A percentile compares a stretch with the other conserved stretches of the same genome.
These are phyloP conservation scores for Kuraishia molischiana DNA, from an alignment of 805 yeast species.

Conservation along the genomic window DNA sequence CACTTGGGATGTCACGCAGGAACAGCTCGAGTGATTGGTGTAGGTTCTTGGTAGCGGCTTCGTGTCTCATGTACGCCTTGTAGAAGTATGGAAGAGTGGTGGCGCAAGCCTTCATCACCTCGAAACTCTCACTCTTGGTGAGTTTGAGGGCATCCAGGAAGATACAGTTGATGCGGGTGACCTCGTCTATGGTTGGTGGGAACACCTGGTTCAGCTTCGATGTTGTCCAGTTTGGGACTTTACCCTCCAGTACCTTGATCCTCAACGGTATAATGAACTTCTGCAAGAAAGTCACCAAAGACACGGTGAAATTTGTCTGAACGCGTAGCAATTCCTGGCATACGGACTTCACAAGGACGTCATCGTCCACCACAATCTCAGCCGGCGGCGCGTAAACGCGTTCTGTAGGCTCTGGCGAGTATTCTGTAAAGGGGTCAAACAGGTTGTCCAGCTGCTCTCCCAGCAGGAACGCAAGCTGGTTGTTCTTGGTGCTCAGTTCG, in stretches of 20 bases:
- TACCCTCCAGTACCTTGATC: slow-evolving; percentile 50
- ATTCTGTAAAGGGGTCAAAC: slow-evolving; percentile 84
- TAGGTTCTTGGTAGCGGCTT: slow-evolving; percentile 77
- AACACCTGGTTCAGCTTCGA: slow-evolving; percentile 66
- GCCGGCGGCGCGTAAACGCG: slow-evolving; percentile 57
- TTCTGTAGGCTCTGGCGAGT: slow-evolving; percentile 84
- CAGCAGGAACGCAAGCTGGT: slow-evolving; percentile 60
- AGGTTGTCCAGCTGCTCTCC: slow-evolving; percentile 85
- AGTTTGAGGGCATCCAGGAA: slow-evolving; percentile 63
- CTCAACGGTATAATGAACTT: slow-evolving; percentile 73
- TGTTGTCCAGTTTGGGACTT: slow-evolving; percentile 44
- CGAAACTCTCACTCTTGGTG: slow-evolving; percentile 69
- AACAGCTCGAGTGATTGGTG: slow-evolving; percentile 33
- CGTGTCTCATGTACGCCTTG: slow-evolving; percentile 88
- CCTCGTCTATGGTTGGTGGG: slow-evolving; percentile 94
- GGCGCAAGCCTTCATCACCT: slow-evolving; percentile 72
- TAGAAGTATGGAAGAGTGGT: slow-evolving; percentile 82
- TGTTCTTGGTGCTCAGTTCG: slow-evolving; percentile 52
- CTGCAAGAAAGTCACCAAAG: slow-evolving; percentile 66
- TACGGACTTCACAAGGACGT: slow-evolving; percentile 35
- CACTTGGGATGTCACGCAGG: slow-evolving; percentile 22
- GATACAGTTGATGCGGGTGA: slow-evolving; percentile 81
- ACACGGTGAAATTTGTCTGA: slow-evolving; percentile 68
- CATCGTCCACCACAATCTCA: slow-evolving; percentile 9
- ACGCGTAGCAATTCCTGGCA: slow-evolving; percentile 58